These are phyloP conservation scores for Vaucheria bursata DNA, from an alignment of 352 stramenopile genomes.

Conservation along the genomic window DNA sequence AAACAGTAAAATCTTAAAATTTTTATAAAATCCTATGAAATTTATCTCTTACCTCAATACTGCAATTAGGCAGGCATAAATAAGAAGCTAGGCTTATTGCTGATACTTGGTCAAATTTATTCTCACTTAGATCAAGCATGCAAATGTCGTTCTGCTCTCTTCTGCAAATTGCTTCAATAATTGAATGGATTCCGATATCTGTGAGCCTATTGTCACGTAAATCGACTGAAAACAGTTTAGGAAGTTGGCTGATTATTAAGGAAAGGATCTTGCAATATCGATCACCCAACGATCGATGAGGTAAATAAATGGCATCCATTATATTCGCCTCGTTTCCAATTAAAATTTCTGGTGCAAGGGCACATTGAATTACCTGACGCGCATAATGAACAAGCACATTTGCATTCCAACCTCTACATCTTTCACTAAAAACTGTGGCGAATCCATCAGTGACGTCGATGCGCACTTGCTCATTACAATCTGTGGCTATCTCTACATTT, in stretches of 20 bases:
- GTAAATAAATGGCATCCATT: slow-evolving; percentile 9
- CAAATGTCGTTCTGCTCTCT: not conserved
- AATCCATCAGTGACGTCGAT: not conserved
- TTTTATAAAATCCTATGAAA: not conserved
- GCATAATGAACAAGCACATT: not conserved
- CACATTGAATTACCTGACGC: not conserved
- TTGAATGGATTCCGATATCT: slow-evolving; percentile 25
- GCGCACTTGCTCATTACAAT: no score
- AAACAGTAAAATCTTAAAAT: not conserved
- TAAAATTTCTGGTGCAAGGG: not conserved
- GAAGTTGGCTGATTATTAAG: slow-evolving; percentile 19
- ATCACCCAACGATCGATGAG: slow-evolving; percentile 34
- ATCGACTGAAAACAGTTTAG: slow-evolving; percentile 21
- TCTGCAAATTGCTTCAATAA: slow-evolving; percentile 38
- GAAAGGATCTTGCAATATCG: slow-evolving; percentile 36
- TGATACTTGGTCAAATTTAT: slow-evolving; percentile 35
- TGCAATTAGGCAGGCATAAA: slow-evolving; percentile 28
- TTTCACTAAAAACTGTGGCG: not conserved
- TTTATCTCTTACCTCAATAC: slow-evolving; percentile 6
- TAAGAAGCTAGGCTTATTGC: slow-evolving; percentile 28
- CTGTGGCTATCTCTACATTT: no score
- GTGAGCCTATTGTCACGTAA: slow-evolving; percentile 41
- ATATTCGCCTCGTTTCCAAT: not conserved
- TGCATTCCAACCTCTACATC: not conserved
- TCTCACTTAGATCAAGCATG: slow-evolving; percentile 38